A percentile compares a stretch with the other conserved stretches of the same genome.
These are phyloP conservation scores for Rhodotorula taiwanensis DNA, from an alignment of 768 basidiomycete species.

Conservation along the genomic window DNA sequence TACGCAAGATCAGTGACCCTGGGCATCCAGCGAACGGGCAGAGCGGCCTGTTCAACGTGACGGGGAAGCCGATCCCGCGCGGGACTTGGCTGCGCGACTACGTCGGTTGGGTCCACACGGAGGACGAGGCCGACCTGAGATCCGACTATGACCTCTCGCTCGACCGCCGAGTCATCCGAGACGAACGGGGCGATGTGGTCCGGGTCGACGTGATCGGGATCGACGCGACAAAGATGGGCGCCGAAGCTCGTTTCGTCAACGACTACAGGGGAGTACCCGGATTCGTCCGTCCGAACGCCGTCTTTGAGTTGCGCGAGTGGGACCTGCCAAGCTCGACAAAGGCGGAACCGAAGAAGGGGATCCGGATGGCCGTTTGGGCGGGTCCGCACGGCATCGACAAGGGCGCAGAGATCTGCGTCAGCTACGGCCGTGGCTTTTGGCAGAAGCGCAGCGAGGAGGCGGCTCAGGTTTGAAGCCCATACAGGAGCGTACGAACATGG, in stretches of 20 bases:
- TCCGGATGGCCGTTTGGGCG: constrained; percentile 72
- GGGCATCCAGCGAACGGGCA: constrained; percentile 72
- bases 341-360: constrained; percentile 9
- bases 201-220: constrained; percentile 59
- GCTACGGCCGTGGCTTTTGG: constrained; percentile 59
- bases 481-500: constrained; percentile 55
- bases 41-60: constrained; percentile 66
- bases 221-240: constrained; percentile 64
- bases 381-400: constrained; percentile 57
- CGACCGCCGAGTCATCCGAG: background rate
- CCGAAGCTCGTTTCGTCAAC: constrained; percentile 76
- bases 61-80: constrained; percentile 56
- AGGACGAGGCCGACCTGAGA: constrained; percentile 53
- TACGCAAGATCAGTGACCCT: constrained; percentile 14
- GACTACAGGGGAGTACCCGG: constrained; percentile 72
- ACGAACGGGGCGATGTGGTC: constrained; percentile 29
- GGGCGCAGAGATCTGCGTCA: constrained; percentile 77
- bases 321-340: background rate
- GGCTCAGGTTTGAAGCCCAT: no score
- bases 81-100: constrained; percentile 70
- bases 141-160: constrained; percentile 87
- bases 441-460: constrained; percentile 62
- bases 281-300: constrained; percentile 57
- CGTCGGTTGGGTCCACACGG: constrained; percentile 73
- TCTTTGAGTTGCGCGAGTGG: constrained; percentile 52